Base-by-base conservation (phyloP, 371 early-diverging fungal species). In the Haplosporangium sp. region DNA sequence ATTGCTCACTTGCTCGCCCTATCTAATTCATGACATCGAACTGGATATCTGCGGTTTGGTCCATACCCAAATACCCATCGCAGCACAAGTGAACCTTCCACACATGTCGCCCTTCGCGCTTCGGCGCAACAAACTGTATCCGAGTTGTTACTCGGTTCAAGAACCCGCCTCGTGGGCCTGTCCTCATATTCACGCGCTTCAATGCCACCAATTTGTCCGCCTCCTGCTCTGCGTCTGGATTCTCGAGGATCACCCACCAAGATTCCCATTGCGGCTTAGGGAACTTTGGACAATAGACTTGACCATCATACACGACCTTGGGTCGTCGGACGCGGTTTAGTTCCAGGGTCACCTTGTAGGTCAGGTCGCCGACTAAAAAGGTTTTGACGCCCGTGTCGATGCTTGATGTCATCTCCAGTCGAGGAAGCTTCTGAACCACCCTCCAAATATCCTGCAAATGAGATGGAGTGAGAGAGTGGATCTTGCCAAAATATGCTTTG, bases 251-350 rank as follows among this genome's bases (percentile, higher is more conserved):
- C 1, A 94, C 65, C 93, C 94, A 96, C 95, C 95, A 96, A 0
- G 94, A 91, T 71, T 98, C 97, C 69, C 89, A 91, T 73, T 97
- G 97, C 5, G 90, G 83, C 75, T 98, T 98, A 9, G 96, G 94
- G 74, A 96, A 97, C 62, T 81, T 80, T 6, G 96, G 94, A 12
- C 92, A 83, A 69, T 92, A 80, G 9, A 92, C 84, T 6, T 90
- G 83, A 11, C 90, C 92, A 36, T 92, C 91, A 60, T 88, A 90
- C 4, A 81, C 61, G 20, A 85, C 81, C 3, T 75, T 69, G 8
- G 82, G 81, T 46, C 85, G 81, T 13, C 82, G 62, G 41, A 87
- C 62, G 45, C 69, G 57, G 18, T 62, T 82, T 50, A 53, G 65
- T 23, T 82, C 70, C 23, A 91, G 58, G 6, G 83, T 81, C 20